Base-by-base conservation (phyloP, 768 basidiomycete species). In the Mycena galopus region DNA sequence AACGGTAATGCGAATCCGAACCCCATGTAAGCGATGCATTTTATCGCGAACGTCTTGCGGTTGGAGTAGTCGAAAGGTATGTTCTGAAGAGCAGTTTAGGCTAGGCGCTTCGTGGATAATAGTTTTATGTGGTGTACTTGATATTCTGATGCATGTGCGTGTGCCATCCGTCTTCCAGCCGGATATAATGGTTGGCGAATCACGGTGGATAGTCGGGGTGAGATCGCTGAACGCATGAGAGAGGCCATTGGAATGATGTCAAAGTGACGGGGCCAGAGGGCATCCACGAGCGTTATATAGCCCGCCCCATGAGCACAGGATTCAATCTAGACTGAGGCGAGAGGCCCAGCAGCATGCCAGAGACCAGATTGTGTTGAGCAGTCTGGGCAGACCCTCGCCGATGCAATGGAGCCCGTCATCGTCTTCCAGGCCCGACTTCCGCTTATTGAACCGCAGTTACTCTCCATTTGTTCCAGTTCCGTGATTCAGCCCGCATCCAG, bases 1-100 rank as follows among this genome's bases (percentile, higher is more conserved):
- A 74, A 78, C 7, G 77, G 77, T 12, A 78, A 55, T 19, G 76
- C 74, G 60, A 78, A 78, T 16, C 77, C 77, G 37, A 75, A 65
- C 2, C 77, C 77, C 57, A 78, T 65, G 69, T 65, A 77, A 1
- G 74, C 57, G 21, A 71, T 21, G 44, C 67, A 75, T 65, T 77
- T 77, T 12, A 55, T 44, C 6, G 77, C 75, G 61, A 76, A 78
- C 12, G 50, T 37, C 25, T 61, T 47, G 17, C 69, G 71, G 60
- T 77, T 75, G 16, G 68, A 66, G 47, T 68, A 73, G 37, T 75
- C 65, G 35, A 78, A 78, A 4, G 77, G 77, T n/a, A 78, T 57
- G 50, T 78, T 75, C 77, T 78, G 51, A 27, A 4, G 58, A 39
- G 3, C 35, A 60, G 58, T 53, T 32, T 47, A 47, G n/a, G n/a